These are phyloP conservation scores for Spergularia bocconei DNA, from an alignment of 148 eudicot species.

Conservation along the genomic window DNA sequence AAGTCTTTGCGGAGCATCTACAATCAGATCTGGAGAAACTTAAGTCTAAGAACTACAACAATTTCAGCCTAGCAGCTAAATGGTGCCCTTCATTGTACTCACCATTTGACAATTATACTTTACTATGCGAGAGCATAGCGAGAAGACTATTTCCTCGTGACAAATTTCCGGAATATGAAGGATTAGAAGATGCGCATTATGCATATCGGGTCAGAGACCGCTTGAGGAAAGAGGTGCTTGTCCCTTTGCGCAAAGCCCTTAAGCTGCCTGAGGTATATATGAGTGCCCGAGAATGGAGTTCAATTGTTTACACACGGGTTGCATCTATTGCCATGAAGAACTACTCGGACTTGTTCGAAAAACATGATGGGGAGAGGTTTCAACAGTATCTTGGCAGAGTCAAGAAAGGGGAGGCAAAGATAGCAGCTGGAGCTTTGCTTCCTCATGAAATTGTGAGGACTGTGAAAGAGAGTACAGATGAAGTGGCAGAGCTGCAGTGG, in stretches of 20 bases:
- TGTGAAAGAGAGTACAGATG: constrained; percentile 11
- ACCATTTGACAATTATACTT: constrained; percentile 3
- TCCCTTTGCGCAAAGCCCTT: constrained; percentile 38
- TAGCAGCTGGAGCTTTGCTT: constrained; percentile 51
- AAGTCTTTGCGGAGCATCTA: constrained; percentile 18
- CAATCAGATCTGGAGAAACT: constrained; percentile 15
- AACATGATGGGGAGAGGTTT: constrained; percentile 36
- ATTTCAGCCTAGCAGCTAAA: constrained; percentile 20
- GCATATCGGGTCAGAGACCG: constrained; percentile 40
- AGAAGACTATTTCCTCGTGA: constrained; percentile 38
- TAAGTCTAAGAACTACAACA: neutral
- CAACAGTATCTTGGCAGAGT: constrained; percentile 35
- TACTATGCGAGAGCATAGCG: constrained; percentile 28
- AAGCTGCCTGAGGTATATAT: constrained; percentile 51
- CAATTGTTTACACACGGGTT: constrained; percentile 34
- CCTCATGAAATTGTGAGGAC: constrained; percentile 45
- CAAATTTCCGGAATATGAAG: constrained; percentile 30
- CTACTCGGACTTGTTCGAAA: constrained; percentile 28
- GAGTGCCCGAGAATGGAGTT: constrained; percentile 36
- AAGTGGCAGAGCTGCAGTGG: constrained; percentile 49
- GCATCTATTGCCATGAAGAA: constrained; percentile 53
- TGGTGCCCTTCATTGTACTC: constrained; percentile 29
- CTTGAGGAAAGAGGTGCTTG: constrained; percentile 50
- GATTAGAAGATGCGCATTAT: constrained; percentile 41
- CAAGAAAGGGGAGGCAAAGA: constrained; percentile 37